Conservation (phyloP, 331 rosid species). For the Spiraea crenata region DNA sequence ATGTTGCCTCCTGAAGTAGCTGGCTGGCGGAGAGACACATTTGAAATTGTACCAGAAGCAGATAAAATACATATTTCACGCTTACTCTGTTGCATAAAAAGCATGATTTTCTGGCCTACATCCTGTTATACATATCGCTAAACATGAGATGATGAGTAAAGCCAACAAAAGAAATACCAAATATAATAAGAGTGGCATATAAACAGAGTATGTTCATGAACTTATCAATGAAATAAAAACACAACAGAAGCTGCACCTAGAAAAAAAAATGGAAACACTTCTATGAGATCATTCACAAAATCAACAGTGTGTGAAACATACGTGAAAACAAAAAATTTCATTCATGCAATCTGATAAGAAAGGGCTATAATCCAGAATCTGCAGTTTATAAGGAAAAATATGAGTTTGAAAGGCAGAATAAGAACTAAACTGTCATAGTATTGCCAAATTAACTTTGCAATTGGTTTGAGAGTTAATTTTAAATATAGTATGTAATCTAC, state of each 20-base stretch:
- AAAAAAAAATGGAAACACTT: neutral
- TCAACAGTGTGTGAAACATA: neutral
- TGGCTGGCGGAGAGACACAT: constrained; percentile 89
- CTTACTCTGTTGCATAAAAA: constrained; percentile 88
- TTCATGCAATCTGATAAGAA: neutral
- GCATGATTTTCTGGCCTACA: constrained; percentile 92
- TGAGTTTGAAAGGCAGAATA: neutral
- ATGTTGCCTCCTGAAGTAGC: constrained; percentile 90
- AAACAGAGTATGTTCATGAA: neutral
- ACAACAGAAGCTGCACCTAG: neutral
- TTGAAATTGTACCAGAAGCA: constrained; percentile 88
- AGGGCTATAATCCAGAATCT: neutral
- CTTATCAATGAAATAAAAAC: neutral
- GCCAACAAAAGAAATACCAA: neutral
- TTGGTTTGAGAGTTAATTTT: neutral
- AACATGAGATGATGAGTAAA: constrained; percentile 29
- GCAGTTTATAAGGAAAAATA: neutral
- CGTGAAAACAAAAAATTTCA: too few relatives aligned
- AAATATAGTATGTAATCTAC: too few relatives aligned
- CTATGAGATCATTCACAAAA: neutral
- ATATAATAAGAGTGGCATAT: neutral
- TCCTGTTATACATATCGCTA: constrained; percentile 56
- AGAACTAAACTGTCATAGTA: neutral
- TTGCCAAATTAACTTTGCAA: neutral
- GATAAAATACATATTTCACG: constrained; percentile 91